Base-by-base conservation (phyloP, 2,329 filamentous ascomycete genomes). In the Fusarium globosum region DNA sequence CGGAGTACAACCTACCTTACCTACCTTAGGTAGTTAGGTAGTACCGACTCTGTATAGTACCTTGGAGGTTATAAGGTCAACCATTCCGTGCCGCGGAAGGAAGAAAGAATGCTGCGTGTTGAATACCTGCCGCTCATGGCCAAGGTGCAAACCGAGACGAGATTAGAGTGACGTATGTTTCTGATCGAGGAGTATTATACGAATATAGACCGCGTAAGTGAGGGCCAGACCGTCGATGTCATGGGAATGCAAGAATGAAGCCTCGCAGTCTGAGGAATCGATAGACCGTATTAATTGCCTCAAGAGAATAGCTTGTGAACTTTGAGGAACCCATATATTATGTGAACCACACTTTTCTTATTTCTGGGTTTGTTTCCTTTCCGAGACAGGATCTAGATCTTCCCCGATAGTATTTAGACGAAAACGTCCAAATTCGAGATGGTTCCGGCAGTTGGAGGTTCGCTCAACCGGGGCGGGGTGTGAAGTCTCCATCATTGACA, bases 41-140 rank as follows among this genome's bases (percentile, higher is more conserved):
- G 26, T 28, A n/a, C 46, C 21, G 33, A 33, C 12, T 33, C 33
- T 33, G 33, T 49, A 18, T 48, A 21, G 26, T 48, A 10, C 18
- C 26, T 28, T 48, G 13, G 20, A 30, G 28, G 46, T 33, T n/a
- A 43, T 45, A 48, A 67, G 36, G 30, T 46, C 36, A 20, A 39
- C 21, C 39, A n/a, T 52, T 68, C 39, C 67, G 38, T 73, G 51
- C 51, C 52, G 64, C 49, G 30, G 59, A 26, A 20, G 38, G 38
- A 45, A 41, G 21, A 23, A 67, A 74, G 62, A 73, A 73, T 74
- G 67, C 18, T 57, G 41, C n/a, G 35, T 41, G 33, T 58, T 36
- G 35, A 35, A 52, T 33, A 23, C 15, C 28, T 46, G 23, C 30
- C 56, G 42, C 51, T 57, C 33, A 28, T 35, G 43, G 28, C 39